Conservation (phyloP, 139 green algal species). For the Limnomonas spitsbergensis region DNA sequence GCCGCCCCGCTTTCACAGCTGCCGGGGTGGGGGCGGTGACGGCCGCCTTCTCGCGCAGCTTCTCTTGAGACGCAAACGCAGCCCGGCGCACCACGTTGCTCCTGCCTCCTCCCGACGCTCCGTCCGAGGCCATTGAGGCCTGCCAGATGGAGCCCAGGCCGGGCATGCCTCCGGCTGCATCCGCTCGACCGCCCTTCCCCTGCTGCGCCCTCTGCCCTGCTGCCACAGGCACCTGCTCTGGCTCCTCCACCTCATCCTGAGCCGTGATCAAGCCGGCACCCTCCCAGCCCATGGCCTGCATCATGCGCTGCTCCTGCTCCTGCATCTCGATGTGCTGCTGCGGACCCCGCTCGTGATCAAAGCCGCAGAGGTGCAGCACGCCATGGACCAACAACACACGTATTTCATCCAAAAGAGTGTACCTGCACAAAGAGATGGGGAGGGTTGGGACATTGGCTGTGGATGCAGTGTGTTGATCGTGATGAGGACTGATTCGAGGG, state of each 20-base stretch:
- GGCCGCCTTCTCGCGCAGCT: too few relatives aligned
- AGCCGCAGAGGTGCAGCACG: constrained; percentile 87
- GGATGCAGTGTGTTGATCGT: too few relatives aligned
- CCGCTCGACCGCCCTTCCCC: neutral
- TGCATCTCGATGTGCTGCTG: constrained; percentile 66
- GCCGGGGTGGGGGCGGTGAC: too few relatives aligned
- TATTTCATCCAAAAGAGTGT: constrained; percentile 68
- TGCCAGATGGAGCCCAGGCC: constrained; percentile 5
- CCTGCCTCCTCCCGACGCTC: neutral
- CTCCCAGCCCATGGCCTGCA: constrained; percentile 71
- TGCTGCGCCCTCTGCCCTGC: neutral
- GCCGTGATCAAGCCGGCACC: constrained; percentile 69
- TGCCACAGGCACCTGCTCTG: neutral
- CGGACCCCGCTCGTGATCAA: constrained; percentile 83
- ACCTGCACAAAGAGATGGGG: constrained; percentile 42
- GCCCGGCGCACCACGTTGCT: constrained; percentile 5
- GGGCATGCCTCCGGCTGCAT: neutral
- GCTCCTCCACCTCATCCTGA: neutral
- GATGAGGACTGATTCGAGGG: too few relatives aligned
- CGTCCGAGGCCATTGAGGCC: neutral
- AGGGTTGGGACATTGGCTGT: too few relatives aligned
- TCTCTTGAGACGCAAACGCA: neutral
- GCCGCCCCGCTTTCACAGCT: too few relatives aligned
- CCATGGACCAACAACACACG: constrained; percentile 92
- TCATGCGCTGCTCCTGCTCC: constrained; percentile 58